phyloP scores from a whole-genome alignment of 1,139 yeast genomes.

The Candida sp. region DNA sequence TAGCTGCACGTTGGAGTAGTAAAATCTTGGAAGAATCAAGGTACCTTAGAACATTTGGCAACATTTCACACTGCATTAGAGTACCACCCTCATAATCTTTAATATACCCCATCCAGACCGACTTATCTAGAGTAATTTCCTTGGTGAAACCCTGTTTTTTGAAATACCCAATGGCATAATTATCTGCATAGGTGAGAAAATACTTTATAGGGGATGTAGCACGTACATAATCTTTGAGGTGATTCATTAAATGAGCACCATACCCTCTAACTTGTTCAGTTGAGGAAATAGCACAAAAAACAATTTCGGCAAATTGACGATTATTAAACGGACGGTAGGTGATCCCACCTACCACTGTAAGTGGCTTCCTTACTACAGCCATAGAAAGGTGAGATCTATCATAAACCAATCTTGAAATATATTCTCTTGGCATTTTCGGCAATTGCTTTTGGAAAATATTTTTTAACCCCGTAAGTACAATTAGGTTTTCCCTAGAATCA shows the following conservation, averaged over 20 bases:
- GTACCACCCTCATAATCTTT: conserved; percentile 99
- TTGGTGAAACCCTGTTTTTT: conserved; percentile 98
- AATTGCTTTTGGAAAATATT: conserved; percentile 95
- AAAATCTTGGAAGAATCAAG: conserved; percentile 85
- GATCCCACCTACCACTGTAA: conserved; percentile 97
- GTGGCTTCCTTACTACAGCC: conserved; percentile 91
- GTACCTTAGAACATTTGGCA: conserved; percentile 77
- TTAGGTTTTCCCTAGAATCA: conserved; percentile 79
- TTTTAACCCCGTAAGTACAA: conserved; percentile 91
- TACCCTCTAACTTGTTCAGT: conserved; percentile 98
- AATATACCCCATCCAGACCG: conserved; percentile 97
- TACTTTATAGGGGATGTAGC: conserved; percentile 85
- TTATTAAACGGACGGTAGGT: conserved; percentile 93
- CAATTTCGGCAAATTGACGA: conserved; percentile 94
- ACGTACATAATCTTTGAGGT: conserved; percentile 89
- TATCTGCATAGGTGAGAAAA: conserved; percentile 95
- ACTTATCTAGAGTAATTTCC: conserved; percentile 81
- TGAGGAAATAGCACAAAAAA: conserved; percentile 95
- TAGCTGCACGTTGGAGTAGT: conserved; percentile 86
- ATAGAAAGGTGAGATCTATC: conserved; percentile 93
- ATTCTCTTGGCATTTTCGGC: conserved; percentile 98
- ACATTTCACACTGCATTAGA: conserved; percentile 94
- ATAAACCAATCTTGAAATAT: conserved; percentile 89
- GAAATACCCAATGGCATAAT: conserved; percentile 97
- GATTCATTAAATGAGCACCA: conserved; percentile 99